Evolutionary conservation across 2,329 filamentous ascomycete genomes (phyloP).

Genomic region (Akanthomyces muscarius): DNA sequence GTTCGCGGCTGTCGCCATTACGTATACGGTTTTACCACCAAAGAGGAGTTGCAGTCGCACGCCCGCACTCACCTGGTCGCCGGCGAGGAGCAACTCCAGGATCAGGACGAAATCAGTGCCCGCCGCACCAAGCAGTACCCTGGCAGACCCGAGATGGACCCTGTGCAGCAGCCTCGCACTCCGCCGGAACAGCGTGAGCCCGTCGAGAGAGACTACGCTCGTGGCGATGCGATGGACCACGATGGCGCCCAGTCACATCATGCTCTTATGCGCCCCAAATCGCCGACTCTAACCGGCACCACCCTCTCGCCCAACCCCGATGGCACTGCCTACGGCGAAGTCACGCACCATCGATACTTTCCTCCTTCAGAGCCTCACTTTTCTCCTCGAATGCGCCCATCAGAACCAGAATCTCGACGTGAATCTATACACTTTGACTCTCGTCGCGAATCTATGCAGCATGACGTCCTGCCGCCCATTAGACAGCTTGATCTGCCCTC

Average conservation of each 20-base stretch:
- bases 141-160: constrained; percentile 4
- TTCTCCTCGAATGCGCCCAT: not conserved
- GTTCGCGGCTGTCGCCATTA: constrained; percentile 54
- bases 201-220: constrained; percentile 7
- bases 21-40: constrained; percentile 52
- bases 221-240: not conserved
- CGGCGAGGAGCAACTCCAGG: constrained; percentile 35
- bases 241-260: constrained; percentile 9
- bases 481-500: constrained; percentile 13
- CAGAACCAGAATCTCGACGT: not conserved
- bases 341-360: not conserved
- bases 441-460: constrained; percentile 4
- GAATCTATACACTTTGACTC: constrained; percentile 2
- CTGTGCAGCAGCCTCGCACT: constrained; percentile 11
- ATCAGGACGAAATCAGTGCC: constrained; percentile 33
- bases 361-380: not conserved
- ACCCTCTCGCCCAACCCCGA: constrained; percentile 13
- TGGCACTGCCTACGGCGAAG: constrained; percentile 2
- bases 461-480: constrained; percentile 6
- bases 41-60: constrained; percentile 50
- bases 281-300: constrained; percentile 9
- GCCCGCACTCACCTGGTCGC: constrained; percentile 40
- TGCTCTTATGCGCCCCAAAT: constrained; percentile 10
- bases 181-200: constrained; percentile 12
- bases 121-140: constrained; percentile 19